phyloP scores from a whole-genome alignment of 345 rosid species.

The Murraya koenigii region DNA sequence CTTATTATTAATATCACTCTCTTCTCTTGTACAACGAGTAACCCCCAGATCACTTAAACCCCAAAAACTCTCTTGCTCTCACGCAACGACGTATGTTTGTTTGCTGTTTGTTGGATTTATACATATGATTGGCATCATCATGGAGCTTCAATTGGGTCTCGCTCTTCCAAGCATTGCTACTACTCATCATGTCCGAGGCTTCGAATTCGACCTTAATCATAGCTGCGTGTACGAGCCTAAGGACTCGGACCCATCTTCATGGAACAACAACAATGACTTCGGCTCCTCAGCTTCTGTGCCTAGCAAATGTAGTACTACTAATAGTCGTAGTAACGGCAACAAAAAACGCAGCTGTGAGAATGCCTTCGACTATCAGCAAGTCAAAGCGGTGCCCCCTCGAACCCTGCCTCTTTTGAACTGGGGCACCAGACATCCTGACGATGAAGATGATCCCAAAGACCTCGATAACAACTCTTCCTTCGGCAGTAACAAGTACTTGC shows the following conservation, averaged over 20 bases:
- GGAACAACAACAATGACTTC: background rate
- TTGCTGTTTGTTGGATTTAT: constrained; percentile 5
- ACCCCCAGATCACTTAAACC: background rate
- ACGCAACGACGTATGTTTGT: background rate
- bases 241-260: constrained; percentile 5
- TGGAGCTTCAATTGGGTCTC: constrained; percentile 50
- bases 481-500: constrained; percentile 19
- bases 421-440: constrained; percentile 14
- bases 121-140: background rate
- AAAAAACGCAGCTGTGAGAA: constrained; percentile 23
- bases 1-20: no score
- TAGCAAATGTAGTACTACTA: background rate
- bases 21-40: background rate
- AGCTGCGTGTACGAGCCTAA: background rate
- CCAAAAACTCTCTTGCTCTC: background rate
- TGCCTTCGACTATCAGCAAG: constrained; percentile 14
- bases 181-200: background rate
- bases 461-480: background rate
- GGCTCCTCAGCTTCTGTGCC: background rate
- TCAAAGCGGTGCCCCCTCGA: constrained; percentile 19
- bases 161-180: constrained; percentile 28
- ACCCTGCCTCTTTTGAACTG: constrained; percentile 39
- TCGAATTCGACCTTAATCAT: constrained; percentile 35
- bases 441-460: constrained; percentile 18
- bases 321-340: background rate